A percentile compares a stretch with the other conserved stretches of the same genome.
phyloP scores from a whole-genome alignment of 140 eudicot species.

The Bidens hawaiensis region DNA sequence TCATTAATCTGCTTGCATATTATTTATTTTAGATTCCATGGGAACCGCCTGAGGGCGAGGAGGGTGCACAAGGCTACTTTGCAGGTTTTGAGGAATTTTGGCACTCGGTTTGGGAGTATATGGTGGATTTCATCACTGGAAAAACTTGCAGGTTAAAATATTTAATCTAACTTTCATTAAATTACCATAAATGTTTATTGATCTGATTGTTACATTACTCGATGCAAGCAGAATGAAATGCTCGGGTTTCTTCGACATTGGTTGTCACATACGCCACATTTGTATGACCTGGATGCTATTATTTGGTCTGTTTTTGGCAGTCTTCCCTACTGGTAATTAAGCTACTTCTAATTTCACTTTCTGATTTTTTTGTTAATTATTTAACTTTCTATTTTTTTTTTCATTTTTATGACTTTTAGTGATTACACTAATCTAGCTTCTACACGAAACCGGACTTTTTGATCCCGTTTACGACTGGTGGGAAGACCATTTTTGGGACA shows the following conservation, averaged over 20 bases:
- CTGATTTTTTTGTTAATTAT: not conserved
- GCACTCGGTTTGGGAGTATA: conserved; percentile 54
- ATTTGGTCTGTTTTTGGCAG: conserved; percentile 69
- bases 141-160: conserved; percentile 74
- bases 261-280: conserved; percentile 70
- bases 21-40: conserved; percentile 53
- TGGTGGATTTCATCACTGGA: conserved; percentile 76
- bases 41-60: conserved; percentile 57
- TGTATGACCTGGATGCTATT: conserved; percentile 82
- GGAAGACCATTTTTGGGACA: conserved; percentile 64
- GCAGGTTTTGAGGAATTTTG: conserved; percentile 62
- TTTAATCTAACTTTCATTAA: not conserved
- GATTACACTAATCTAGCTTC: conserved; percentile 59
- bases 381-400: not conserved
- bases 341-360: not conserved
- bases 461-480: conserved; percentile 95
- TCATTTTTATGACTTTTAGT: conserved; percentile 32
- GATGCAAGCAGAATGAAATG: conserved; percentile 63
- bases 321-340: conserved; percentile 73
- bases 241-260: conserved; percentile 53
- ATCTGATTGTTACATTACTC: not conserved
- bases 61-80: conserved; percentile 47
- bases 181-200: not conserved
- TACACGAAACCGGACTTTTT: conserved; percentile 81
- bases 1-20: not conserved